phyloP scores from a whole-genome alignment of 169 alveolate genomes.

The Cardiosporidium cionae region DNA sequence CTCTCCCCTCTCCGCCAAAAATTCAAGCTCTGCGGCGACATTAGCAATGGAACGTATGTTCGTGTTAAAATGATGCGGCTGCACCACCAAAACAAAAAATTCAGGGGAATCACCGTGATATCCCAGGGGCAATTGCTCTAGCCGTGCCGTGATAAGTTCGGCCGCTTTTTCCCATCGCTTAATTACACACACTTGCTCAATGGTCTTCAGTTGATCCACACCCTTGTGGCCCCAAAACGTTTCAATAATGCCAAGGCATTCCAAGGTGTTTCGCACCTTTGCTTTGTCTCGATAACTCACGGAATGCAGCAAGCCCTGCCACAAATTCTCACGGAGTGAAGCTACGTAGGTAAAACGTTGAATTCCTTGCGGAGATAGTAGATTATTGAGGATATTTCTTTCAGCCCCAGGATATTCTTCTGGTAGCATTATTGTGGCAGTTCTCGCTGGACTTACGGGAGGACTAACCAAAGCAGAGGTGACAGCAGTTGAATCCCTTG shows the following conservation, averaged over 20 bases:
- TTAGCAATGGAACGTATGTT: too few relatives aligned
- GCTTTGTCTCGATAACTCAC: background rate
- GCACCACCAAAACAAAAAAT: background rate
- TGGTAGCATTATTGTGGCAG: too few relatives aligned
- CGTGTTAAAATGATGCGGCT: background rate
- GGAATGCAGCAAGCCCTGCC: slow-evolving; percentile 22
- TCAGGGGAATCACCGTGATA: background rate
- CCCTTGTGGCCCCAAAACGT: background rate
- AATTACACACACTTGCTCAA: background rate
- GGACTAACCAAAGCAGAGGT: too few relatives aligned
- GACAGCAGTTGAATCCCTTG: too few relatives aligned
- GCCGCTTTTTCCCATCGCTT: background rate
- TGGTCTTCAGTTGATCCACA: background rate
- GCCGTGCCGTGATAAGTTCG: background rate
- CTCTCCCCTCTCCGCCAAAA: background rate
- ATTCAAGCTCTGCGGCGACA: background rate
- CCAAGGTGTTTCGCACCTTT: slow-evolving; percentile 5
- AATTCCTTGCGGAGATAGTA: background rate
- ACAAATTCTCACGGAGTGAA: slow-evolving; percentile 17
- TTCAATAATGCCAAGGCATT: slow-evolving; percentile 13
- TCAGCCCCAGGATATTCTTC: too few relatives aligned
- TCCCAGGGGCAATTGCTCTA: background rate
- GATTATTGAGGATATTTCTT: too few relatives aligned
- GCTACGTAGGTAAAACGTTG: slow-evolving; percentile 21
- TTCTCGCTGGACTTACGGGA: too few relatives aligned